Evolutionary conservation across 192 early-diverging fungal genomes (phyloP).

Genomic region (Borealophlyctis nickersoniae): DNA sequence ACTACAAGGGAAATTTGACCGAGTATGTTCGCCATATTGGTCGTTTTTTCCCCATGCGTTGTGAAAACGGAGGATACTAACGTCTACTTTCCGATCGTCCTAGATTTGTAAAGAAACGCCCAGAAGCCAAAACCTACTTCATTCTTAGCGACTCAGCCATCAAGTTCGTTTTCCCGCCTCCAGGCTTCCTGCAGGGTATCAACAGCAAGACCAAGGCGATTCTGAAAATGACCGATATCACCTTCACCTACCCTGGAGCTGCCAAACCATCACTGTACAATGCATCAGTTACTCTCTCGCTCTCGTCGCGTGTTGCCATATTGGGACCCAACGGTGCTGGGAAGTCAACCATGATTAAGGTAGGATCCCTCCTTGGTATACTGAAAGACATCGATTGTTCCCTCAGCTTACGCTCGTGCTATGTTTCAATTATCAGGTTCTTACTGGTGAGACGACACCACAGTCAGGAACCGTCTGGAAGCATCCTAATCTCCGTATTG

Average conservation of each 20-base stretch:
- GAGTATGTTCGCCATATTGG: constrained; percentile 27
- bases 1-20: constrained; percentile 76
- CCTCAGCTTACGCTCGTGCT: not conserved
- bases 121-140: constrained; percentile 76
- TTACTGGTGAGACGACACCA: constrained; percentile 74
- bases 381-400: not conserved
- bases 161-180: constrained; percentile 73
- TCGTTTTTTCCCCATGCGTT: not conserved
- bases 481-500: constrained; percentile 81
- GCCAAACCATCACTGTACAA: constrained; percentile 57
- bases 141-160: constrained; percentile 65
- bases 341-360: constrained; percentile 43
- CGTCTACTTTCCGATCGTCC: not conserved
- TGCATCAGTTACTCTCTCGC: constrained; percentile 64
- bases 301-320: constrained; percentile 75
- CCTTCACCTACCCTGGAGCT: constrained; percentile 68
- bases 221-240: constrained; percentile 69
- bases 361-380: not conserved
- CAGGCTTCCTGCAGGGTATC: constrained; percentile 71
- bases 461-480: constrained; percentile 72
- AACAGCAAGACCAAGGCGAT: constrained; percentile 73
- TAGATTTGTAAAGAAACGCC: constrained; percentile 65
- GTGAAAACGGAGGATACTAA: too few relatives aligned
- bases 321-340: constrained; percentile 69
- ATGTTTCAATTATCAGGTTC: constrained; percentile 57